Evolutionary conservation across 257 asterid genomes (phyloP), one percentile per base, ranked within the genome.

Genomic region (Capsicum chinense): DNA sequence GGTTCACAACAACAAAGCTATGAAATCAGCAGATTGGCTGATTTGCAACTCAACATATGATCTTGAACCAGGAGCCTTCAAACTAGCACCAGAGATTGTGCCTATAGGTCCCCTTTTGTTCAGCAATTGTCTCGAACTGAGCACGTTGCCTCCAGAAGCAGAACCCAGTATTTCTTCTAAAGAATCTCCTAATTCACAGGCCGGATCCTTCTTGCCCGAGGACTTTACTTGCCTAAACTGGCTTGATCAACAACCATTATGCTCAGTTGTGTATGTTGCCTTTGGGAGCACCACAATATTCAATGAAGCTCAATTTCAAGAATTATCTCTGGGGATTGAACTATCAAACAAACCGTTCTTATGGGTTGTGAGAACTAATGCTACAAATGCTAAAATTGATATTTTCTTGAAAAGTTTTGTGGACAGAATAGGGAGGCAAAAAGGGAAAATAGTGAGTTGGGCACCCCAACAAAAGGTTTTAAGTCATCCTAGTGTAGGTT

Each of bases 381-480:
- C n/a, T 0, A 21, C 62, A 9, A 80, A 56, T 5, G 35, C 37
- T 47, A 56, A 44, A 26, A 17, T 15, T 1, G 52, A n/a, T 6
- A 56, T 73, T 6, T 86, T 62, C 37, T 87, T 87, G 0, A 85
- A 88, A 12, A 90, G 84, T 1, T 80, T 89, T 64, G 50, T 44
- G 73, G 83, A 81, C 0, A 87, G 90, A 79, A 87, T 73, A 12
- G 83, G 83, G 10, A 60, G 21, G 6, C 81, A 59, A 9, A 42
- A 21, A 0, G 83, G 98, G 94, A 80, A 63, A 50, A 68, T 89
- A 0, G 86, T 86, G 14, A 70, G 87, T 26, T 87, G 93, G 93
- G 94, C 93, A 2, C 93, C 93, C 0, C 97, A 93, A 52, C 90
- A 91, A 82, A 83, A 66, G 87, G 93, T 94, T 17, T 56, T 94